Evolutionary conservation across 176 grass and related monocot species (phyloP).

Genomic region (Phyllostachys edulis): DNA sequence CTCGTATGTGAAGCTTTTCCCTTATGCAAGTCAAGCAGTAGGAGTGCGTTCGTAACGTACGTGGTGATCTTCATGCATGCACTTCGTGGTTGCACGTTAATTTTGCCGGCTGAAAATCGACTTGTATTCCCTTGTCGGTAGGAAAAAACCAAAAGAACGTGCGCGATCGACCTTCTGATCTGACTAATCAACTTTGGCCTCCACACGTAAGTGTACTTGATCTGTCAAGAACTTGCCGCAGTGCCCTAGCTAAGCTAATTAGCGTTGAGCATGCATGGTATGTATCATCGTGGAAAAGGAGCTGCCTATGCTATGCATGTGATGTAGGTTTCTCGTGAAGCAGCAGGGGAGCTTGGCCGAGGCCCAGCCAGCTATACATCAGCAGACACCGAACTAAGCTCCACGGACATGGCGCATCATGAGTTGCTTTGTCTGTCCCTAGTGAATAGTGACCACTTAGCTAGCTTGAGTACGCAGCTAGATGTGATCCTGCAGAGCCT

Average conservation of each 20-base stretch:
- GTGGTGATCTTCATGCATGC: too few species aligned
- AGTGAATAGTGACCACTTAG: neutral
- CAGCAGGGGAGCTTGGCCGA: neutral
- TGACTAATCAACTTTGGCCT: too few species aligned
- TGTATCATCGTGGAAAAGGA: neutral
- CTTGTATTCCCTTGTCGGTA: too few species aligned
- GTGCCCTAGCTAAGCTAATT: neutral
- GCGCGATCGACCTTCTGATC: too few species aligned
- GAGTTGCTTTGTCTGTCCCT: neutral
- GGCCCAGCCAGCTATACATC: neutral
- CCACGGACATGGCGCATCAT: neutral
- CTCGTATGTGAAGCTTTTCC: too few species aligned
- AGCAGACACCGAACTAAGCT: neutral
- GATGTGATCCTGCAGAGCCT: neutral
- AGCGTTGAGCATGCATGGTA: neutral
- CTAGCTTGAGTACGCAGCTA: neutral
- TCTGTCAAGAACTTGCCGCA: neutral
- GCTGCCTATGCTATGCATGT: too few species aligned
- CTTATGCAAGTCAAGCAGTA: too few species aligned
- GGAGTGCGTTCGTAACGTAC: too few species aligned
- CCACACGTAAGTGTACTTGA: too few species aligned
- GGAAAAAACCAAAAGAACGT: too few species aligned
- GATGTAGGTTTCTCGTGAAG: neutral
- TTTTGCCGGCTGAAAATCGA: too few species aligned
- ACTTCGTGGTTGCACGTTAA: too few species aligned